Percentiles rank a stretch among this genome's conserved stretches.
These are phyloP conservation scores for Pseudogymnoascus sp. DNA, from an alignment of 2,329 filamentous ascomycete genomes.

Conservation along the genomic window DNA sequence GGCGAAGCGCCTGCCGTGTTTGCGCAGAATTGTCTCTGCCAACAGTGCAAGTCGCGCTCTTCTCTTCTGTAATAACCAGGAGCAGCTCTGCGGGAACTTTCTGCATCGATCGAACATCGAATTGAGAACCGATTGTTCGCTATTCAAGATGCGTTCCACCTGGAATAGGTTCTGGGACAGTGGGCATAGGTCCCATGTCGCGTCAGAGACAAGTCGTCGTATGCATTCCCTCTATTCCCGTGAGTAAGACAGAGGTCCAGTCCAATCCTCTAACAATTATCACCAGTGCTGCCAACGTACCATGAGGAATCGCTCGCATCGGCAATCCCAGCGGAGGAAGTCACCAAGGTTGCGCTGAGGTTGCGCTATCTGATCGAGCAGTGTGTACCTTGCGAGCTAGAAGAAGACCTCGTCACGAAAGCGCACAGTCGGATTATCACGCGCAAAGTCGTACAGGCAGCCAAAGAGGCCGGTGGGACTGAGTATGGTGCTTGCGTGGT, in stretches of 20 bases:
- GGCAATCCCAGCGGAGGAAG: conserved; percentile 66
- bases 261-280: background rate
- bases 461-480: conserved; percentile 69
- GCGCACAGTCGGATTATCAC: conserved; percentile 86
- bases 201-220: conserved; percentile 3
- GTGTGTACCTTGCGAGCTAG: conserved; percentile 82
- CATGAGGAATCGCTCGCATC: conserved; percentile 52
- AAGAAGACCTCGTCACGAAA: conserved; percentile 63
- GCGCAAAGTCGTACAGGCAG: conserved; percentile 66
- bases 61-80: background rate
- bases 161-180: conserved; percentile 1
- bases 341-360: conserved; percentile 83
- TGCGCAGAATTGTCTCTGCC: background rate
- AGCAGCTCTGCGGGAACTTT: background rate
- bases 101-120: background rate
- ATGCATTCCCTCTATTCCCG: background rate
- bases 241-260: background rate
- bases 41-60: background rate
- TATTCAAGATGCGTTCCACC: background rate
- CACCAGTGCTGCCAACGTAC: conserved; percentile 57
- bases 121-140: background rate
- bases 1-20: background rate
- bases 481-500: conserved; percentile 70
- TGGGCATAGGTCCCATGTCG: conserved; percentile 3
- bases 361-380: conserved; percentile 87